Base-by-base conservation (phyloP, 2,329 filamentous ascomycete species). In the Fusarium marasasianum region DNA sequence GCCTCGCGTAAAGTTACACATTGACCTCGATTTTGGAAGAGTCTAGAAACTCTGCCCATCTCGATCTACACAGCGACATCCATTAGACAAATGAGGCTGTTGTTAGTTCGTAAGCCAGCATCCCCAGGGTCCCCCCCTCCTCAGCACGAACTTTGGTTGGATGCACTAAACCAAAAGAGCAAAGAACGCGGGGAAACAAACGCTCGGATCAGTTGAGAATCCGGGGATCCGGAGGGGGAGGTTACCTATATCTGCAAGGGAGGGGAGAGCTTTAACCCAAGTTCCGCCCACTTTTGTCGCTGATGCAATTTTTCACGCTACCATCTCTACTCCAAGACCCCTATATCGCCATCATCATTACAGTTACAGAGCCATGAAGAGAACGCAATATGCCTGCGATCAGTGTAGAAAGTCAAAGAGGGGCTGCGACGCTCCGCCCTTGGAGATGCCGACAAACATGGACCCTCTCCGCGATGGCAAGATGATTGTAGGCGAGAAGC, bases 401-500 rank as follows among this genome's bases (percentile, higher is more conserved):
- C 67, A 70, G 38, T 70, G 67, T 22, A 57, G 67, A 33, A 69
- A 69, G 37, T 70, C 65, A 5, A 70, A 70, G 26, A 48, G 66
- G 18, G 66, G 66, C n/a, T 69, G 66, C n/a, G 66, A 69, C 45
- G 66, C 66, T 13, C 51, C 45, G 15, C 66, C 66, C 5, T 18
- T 69, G 22, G 66, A 69, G 7, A 41, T 43, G 5, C 66, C 66
- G 2, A 38, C 47, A 14, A 56, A 69, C 8, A 57, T 64, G 58
- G 58, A 69, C 14, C 66, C 40, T 24, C 22, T 69, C 3, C 51
- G 58, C 3, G 31, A 69, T 33, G 66, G 66, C 5, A 69, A 43
- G n/a, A 17, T 69, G 51, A 69, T 69, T 53, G 66, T 69, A n/a
- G 66, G 66, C 17, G 66, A 69, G 41, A 69, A 64, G 40, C 66